Evolutionary conservation across 148 eudicot genomes (phyloP), one percentile per base, ranked within the genome.

Genomic region (Agrostemma githago): DNA sequence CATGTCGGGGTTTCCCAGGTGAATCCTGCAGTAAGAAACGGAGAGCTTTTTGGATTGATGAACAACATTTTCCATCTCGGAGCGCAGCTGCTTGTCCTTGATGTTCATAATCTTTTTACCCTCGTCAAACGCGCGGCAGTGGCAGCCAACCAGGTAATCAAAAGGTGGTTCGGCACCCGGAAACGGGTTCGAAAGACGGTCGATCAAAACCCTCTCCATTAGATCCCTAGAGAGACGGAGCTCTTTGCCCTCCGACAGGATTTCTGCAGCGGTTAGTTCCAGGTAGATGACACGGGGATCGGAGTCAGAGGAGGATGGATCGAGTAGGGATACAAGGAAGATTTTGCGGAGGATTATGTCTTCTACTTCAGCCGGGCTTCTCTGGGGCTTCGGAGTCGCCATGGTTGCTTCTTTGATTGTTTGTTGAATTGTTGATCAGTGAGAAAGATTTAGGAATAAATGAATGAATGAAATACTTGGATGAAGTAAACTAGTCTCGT

Each of bases 191-290:
- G 97, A 92, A 1, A 95, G 79, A 0, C 98, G 90, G 80, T 95
- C 98, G 53, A 95, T 89, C 54, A 95, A 74, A 58, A 95, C 83
- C 71, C 98, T 74, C 26, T 95, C 98, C 90, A 92, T 88, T 70
- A 92, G 62, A 64, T 91, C 97, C 37, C 90, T 70, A 2, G 86
- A 87, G 0, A 95, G 69, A 5, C 62, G 81, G 79, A 95, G 78
- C 5, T 92, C 88, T 44, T 77, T 84, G 5, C 93, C 96, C 79
- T 95, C 98, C 62, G 97, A 92, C 34, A 95, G 79, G 72, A 95
- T 83, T 66, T 95, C 97, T 5, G 98, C 98, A 2, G 98, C 98
- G 7, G 98, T 85, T 74, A 86, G 80, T 73, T 95, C 97, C 14
- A 95, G 83, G 73, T 92, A 95, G 12, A 88, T 91, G 7, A 88